phyloP scores from a whole-genome alignment of 1,284 basidiomycete species.

The Sphagnurus paluster region DNA sequence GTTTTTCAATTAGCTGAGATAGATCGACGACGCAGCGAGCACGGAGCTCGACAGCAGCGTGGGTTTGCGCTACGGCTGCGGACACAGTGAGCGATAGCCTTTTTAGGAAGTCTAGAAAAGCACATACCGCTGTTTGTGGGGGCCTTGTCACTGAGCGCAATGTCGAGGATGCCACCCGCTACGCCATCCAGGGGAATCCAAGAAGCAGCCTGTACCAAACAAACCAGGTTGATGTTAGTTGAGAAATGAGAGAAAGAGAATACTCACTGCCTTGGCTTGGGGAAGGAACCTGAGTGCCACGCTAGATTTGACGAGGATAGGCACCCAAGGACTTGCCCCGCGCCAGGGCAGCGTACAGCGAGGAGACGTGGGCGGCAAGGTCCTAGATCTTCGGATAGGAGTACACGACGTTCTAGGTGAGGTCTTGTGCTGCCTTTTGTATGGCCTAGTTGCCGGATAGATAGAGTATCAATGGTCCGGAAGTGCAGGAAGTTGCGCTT shows the following conservation, averaged over 20 bases:
- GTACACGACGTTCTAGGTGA: constrained; percentile 34
- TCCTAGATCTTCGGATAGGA: constrained; percentile 29
- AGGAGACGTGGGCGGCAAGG: constrained; percentile 27
- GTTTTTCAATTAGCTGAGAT: no score
- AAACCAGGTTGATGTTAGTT: neutral
- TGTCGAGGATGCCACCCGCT: constrained; percentile 34
- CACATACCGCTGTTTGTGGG: no score
- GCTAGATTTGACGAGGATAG: constrained; percentile 27
- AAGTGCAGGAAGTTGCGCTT: constrained; percentile 35
- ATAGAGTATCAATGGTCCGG: constrained; percentile 30
- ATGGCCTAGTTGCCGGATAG: constrained; percentile 1
- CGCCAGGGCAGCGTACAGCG: constrained; percentile 15
- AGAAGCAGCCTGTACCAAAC: constrained; percentile 31
- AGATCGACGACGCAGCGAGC: no score
- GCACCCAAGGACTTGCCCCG: constrained; percentile 24
- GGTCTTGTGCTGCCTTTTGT: constrained; percentile 11
- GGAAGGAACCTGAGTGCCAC: constrained; percentile 20
- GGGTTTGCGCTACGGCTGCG: no score
- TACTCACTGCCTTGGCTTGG: constrained; percentile 12
- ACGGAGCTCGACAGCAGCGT: no score
- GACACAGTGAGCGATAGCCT: no score
- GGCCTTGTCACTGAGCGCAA: constrained; percentile 20
- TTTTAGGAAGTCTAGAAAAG: no score
- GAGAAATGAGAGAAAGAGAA: neutral
- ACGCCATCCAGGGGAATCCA: constrained; percentile 36